Base-by-base conservation (phyloP, 257 asterid genomes). In the Oldenlandia corymbosa region DNA sequence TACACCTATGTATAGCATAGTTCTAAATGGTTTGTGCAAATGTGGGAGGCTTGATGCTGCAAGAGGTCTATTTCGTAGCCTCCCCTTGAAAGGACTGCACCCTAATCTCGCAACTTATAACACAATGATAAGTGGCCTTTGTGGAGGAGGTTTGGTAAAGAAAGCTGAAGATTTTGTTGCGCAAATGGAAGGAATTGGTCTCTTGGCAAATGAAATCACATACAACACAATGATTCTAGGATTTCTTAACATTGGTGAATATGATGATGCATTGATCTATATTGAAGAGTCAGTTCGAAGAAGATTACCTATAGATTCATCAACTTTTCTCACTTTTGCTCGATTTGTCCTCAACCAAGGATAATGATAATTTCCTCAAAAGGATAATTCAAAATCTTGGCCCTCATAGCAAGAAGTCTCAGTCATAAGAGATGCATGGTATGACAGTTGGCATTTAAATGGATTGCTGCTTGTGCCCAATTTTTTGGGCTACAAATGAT, bases 21-120 rank as follows among this genome's bases (percentile, higher is more conserved):
- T 59, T 32, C 64, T 73, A 5, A 59, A 52, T 42, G 76, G 70
- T 14, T 54, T 77, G 55, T 70, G 78, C 57, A 64, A 63, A 59
- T 52, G 47, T 42, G 71, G 68, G 20, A 66, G 68, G 31, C 59
- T 62, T 7, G 62, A 23, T 42, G 2, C n/a, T 30, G 80, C 72
- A 17, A 16, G 1, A 27, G 11, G 24, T 11, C 24, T 68, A 32
- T 71, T 67, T 13, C 23, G 27, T 56, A 0, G 13, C 10, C 55
- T 71, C 36, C 34, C 53, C 59, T 41, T 27, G 0, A 58, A 57
- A 28, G 74, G 77, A 39, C 5, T 53, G 26, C 64, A 75, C 18
- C 71, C 66, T 49, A 64, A 75, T 65, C 73, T 49, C 8, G 39
- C 63, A 47, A 65, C 76, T 16, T 78, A 71, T 71, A 78, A 14